Percentiles rank a stretch among this genome's conserved stretches.
These are phyloP conservation scores for Coemansia sp. DNA, from an alignment of 192 early-diverging fungal species.

Conservation along the genomic window DNA sequence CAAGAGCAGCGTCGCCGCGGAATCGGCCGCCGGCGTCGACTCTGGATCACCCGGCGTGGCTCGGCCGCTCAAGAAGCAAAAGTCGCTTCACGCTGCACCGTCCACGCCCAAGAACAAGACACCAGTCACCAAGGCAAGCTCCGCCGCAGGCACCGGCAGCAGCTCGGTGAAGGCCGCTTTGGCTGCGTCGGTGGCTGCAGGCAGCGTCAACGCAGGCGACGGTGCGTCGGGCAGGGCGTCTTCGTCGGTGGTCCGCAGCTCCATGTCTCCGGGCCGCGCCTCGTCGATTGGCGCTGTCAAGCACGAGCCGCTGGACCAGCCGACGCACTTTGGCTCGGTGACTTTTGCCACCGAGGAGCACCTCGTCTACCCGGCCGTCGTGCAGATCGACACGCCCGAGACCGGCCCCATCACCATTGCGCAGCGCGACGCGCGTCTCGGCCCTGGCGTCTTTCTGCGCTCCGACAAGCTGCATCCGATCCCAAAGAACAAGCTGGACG, in stretches of 20 bases:
- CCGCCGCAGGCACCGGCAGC: not conserved
- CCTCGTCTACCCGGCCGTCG: constrained; percentile 22
- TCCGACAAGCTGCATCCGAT: constrained; percentile 50
- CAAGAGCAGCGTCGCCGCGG: constrained; percentile 40
- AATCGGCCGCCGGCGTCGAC: constrained; percentile 8
- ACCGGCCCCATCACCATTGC: constrained; percentile 26
- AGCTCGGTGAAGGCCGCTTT: not conserved
- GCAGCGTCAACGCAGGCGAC: not conserved
- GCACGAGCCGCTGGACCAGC: constrained; percentile 15
- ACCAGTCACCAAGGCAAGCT: not conserved
- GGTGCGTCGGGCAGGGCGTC: not conserved
- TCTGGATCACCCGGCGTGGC: not conserved
- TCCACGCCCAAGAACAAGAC: not conserved
- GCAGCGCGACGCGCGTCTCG: constrained; percentile 41
- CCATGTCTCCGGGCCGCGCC: constrained; percentile 25
- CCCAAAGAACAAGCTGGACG: constrained; percentile 47
- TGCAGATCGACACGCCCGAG: constrained; percentile 20
- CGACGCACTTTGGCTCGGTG: constrained; percentile 24
- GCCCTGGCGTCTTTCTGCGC: constrained; percentile 48
- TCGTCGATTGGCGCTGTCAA: constrained; percentile 1
- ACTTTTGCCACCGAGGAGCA: constrained; percentile 46
- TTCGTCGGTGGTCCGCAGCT: constrained; percentile 11
- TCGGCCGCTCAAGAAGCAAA: constrained; percentile 37
- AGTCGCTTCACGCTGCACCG: constrained; percentile 17
- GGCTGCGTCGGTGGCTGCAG: not conserved